Evolutionary conservation across 306 rosid genomes (phyloP), one percentile per base, ranked within the genome.

Genomic region (Purshia tridentata): DNA sequence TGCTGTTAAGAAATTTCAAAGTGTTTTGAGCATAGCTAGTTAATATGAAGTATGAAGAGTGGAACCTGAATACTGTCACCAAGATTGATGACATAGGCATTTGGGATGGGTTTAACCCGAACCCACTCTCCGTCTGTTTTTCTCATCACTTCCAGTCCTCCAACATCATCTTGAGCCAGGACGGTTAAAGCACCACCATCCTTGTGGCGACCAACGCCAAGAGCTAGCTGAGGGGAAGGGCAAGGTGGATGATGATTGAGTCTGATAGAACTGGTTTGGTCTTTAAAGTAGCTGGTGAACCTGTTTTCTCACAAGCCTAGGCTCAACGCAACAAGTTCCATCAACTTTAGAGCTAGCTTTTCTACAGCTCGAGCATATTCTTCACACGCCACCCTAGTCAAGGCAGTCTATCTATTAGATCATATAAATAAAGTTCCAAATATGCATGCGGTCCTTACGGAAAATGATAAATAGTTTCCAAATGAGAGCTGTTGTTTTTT

Each of bases 231-330:
- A 65, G 93, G 84, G 7, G 46, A 72, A 3, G 97, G 90, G 59
- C 97, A 91, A 13, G 89, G 83, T 1, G 90, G 88, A 62, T 90
- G 88, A 54, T 81, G 81, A 37, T 86, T 90, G 15, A 88, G 76
- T 14, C 93, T 48, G 15, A 78, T 9, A 20, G 41, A 54, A 19
- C 88, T 90, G 2, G 84, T 78, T 46, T 83, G 84, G 9, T 81
- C 86, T 64, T 81, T 78, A 69, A 86, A 86, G 72, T 59, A 84
- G 4, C 76, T 81, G 29, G 42, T 29, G 67, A 90, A 88, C 61
- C 77, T 78, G 29, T 83, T 46, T 29, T 78, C 75, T 13, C 75
- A 69, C 65, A 90, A 63, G 45, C 87, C 91, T 69, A 88, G 66
- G 85, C 91, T 88, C 39, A 73, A 3, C 16, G 90, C 86, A n/a